Conservation (phyloP, 2,329 filamentous ascomycete genomes). For the Venturia pyrina region DNA sequence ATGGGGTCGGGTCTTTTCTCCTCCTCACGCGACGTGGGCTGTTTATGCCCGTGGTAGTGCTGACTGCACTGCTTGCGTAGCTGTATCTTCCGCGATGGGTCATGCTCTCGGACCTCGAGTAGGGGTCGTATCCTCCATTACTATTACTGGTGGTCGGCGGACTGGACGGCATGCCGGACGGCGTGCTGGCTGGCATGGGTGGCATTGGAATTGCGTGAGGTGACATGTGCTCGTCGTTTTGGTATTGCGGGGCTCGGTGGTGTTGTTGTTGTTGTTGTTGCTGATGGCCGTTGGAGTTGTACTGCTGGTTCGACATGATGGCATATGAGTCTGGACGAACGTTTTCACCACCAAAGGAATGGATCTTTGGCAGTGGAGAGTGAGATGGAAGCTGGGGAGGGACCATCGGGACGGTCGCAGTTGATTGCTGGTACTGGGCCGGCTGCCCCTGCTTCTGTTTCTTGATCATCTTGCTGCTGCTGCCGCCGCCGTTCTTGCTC, state of each 20-base stretch:
- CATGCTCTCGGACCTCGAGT: conserved; percentile 85
- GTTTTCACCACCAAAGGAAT: conserved; percentile 53
- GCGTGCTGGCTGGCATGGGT: not conserved
- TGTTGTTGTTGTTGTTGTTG: not conserved
- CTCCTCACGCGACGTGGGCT: conserved; percentile 84
- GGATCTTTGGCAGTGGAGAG: conserved; percentile 38
- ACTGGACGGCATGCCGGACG: conserved; percentile 9
- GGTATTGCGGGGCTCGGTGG: not conserved
- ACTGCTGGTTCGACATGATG: conserved; percentile 41
- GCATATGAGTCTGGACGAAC: conserved; percentile 51
- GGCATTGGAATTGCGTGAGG: conserved; percentile 6
- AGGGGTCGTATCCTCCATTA: conserved; percentile 62
- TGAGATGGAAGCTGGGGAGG: conserved; percentile 49
- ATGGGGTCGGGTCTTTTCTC: conserved; percentile 93
- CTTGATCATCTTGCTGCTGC: conserved; percentile 41
- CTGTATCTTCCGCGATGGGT: conserved; percentile 92
- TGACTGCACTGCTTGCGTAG: conserved; percentile 86
- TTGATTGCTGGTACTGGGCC: conserved; percentile 45
- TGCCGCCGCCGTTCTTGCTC: conserved; percentile 21
- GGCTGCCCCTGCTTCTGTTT: conserved; percentile 45
- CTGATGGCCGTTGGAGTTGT: conserved; percentile 38
- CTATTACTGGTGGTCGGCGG: conserved; percentile 26
- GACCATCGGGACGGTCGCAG: conserved; percentile 44
- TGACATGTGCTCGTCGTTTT: conserved; percentile 13
- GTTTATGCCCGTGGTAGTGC: conserved; percentile 58